Evolutionary conservation across 106 monocot species (phyloP).

Genomic region (Allium sativum): DNA sequence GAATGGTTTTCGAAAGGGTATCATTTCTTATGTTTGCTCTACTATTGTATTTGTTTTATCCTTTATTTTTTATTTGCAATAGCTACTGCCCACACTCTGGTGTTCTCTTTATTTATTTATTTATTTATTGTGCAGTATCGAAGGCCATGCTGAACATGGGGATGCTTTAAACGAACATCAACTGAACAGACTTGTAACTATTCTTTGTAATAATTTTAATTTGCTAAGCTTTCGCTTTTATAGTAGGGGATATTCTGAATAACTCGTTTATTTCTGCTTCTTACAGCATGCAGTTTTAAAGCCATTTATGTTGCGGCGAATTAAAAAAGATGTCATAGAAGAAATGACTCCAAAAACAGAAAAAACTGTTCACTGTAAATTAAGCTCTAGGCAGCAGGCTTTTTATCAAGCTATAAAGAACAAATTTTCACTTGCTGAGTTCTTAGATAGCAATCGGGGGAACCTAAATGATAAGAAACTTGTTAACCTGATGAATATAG

Average conservation of each 20-base stretch:
- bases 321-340: conserved; percentile 95
- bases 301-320: conserved; percentile 92
- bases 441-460: conserved; percentile 76
- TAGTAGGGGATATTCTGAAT: no score
- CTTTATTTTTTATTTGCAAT: not conserved
- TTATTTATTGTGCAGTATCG: conserved; percentile 47
- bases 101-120: conserved; percentile 10
- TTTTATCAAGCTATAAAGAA: conserved; percentile 99
- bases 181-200: conserved; percentile 80
- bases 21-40: not conserved
- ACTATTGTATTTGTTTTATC: not conserved
- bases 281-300: conserved; percentile 91
- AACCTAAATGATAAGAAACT: conserved; percentile 86
- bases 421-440: conserved; percentile 89
- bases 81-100: conserved; percentile 2
- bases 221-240: no score
- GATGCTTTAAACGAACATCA: conserved; percentile 98
- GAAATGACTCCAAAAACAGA: conserved; percentile 96
- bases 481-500: conserved; percentile 96
- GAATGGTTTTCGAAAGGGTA: conserved; percentile 99
- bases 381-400: conserved; percentile 93
- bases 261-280: not conserved
- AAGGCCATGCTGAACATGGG: conserved; percentile 98
- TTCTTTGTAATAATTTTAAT: not conserved
- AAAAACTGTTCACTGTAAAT: conserved; percentile 83